These are phyloP conservation scores for Cladosporium phlei DNA, from an alignment of 2,329 filamentous ascomycete species.

Conservation along the genomic window DNA sequence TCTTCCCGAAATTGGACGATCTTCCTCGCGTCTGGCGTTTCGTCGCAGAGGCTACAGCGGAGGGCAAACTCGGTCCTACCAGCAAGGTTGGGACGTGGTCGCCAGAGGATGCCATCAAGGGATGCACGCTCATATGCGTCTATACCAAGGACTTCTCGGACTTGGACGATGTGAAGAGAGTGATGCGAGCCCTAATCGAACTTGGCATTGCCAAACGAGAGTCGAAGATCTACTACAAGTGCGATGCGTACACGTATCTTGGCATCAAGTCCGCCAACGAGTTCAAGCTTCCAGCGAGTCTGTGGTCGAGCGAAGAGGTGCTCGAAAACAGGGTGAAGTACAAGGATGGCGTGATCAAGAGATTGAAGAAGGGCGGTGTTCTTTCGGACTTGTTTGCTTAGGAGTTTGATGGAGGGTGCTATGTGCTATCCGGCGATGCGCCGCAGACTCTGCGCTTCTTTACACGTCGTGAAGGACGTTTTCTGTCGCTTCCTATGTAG, in stretches of 20 bases:
- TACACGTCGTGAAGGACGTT: background rate
- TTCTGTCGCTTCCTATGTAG: no score
- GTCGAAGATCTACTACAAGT: constrained; percentile 70
- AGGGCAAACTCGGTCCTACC: constrained; percentile 63
- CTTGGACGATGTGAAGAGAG: constrained; percentile 61
- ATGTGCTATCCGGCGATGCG: no score
- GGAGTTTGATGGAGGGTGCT: no score
- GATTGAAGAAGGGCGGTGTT: no score
- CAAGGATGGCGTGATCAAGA: constrained; percentile 18
- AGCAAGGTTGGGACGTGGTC: constrained; percentile 67
- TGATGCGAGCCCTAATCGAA: constrained; percentile 56
- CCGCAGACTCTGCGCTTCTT: no score
- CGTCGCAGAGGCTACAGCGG: constrained; percentile 62
- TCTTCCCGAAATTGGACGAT: constrained; percentile 55
- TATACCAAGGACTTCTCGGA: constrained; percentile 75
- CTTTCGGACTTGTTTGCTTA: no score
- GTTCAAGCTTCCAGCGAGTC: constrained; percentile 40
- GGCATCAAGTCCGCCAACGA: constrained; percentile 37
- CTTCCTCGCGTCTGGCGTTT: constrained; percentile 62
- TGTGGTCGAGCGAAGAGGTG: constrained; percentile 39
- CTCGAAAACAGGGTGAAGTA: constrained; percentile 19
- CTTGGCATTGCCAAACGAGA: constrained; percentile 53
- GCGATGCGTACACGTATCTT: constrained; percentile 52
- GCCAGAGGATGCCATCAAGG: constrained; percentile 33
- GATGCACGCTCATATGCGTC: constrained; percentile 64